A percentile compares a stretch with the other conserved stretches of the same genome.
phyloP scores from a whole-genome alignment of 2,329 filamentous ascomycete genomes.

The Zymoseptoria brevis region DNA sequence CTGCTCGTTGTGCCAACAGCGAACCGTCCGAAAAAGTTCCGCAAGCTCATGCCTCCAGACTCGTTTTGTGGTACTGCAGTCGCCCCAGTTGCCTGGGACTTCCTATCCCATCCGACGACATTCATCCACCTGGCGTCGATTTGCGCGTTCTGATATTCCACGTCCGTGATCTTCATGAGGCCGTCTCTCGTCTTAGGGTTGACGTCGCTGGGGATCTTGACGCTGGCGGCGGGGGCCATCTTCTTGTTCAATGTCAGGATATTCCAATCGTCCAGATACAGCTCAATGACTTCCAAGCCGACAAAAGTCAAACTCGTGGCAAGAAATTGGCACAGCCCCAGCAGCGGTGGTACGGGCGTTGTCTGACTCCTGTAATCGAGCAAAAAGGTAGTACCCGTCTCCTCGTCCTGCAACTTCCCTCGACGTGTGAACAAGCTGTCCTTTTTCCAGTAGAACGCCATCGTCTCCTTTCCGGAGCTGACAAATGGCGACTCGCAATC shows the following conservation, averaged over 20 bases:
- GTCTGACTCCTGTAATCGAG: constrained; percentile 87
- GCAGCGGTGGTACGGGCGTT: constrained; percentile 75
- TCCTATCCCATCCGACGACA: constrained; percentile 71
- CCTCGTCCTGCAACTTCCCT: constrained; percentile 59
- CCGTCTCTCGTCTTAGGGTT: constrained; percentile 78
- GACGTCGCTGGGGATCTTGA: constrained; percentile 69
- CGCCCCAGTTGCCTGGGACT: constrained; percentile 1
- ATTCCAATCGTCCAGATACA: constrained; percentile 83
- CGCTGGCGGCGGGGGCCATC: constrained; percentile 64
- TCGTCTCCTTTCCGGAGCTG: constrained; percentile 81
- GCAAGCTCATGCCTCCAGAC: constrained; percentile 37
- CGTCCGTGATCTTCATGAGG: constrained; percentile 74
- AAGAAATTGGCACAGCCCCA: constrained; percentile 84
- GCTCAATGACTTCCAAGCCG: constrained; percentile 74
- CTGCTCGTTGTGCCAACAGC: constrained; percentile 17
- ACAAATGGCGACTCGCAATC: constrained; percentile 98
- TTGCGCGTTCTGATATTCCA: constrained; percentile 79
- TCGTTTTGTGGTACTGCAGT: constrained; percentile 15
- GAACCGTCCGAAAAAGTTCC: constrained; percentile 72
- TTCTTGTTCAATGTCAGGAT: constrained; percentile 76
- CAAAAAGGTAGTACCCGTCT: constrained; percentile 77
- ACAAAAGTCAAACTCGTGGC: constrained; percentile 96
- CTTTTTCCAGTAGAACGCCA: constrained; percentile 99
- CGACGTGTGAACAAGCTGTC: constrained; percentile 92
- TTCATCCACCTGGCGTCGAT: constrained; percentile 89